These are phyloP conservation scores for Clavispora fructus DNA, from an alignment of 805 yeast genomes.

Conservation along the genomic window DNA sequence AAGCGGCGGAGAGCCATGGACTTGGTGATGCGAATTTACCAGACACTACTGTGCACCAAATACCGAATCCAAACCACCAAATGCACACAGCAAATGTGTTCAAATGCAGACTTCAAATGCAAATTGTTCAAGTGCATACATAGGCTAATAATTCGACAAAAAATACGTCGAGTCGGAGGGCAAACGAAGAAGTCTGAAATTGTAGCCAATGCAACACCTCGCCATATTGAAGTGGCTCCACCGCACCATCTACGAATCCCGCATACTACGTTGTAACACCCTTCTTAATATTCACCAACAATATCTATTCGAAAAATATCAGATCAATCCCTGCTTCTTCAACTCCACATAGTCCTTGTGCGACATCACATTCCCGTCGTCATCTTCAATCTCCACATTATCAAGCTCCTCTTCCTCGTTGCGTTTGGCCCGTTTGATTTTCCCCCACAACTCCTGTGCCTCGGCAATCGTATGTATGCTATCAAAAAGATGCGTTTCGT, in stretches of 20 bases:
- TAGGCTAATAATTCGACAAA: too few relatives aligned
- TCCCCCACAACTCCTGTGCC: slow-evolving; percentile 55
- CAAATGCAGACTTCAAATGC: too few relatives aligned
- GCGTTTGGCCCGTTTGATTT: slow-evolving; percentile 33
- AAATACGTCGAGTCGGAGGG: too few relatives aligned
- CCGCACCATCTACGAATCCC: too few relatives aligned
- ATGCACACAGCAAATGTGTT: too few relatives aligned
- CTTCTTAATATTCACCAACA: background rate
- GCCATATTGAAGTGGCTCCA: too few relatives aligned
- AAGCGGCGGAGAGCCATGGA: background rate
- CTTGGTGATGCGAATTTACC: background rate
- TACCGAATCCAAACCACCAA: too few relatives aligned
- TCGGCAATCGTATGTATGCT: slow-evolving; percentile 67
- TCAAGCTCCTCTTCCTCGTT: slow-evolving; percentile 40
- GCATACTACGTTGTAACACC: too few relatives aligned
- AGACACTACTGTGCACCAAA: background rate
- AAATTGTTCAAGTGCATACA: too few relatives aligned
- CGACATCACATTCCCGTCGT: slow-evolving; percentile 88
- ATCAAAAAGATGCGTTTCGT: slow-evolving; percentile 42
- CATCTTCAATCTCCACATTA: slow-evolving; percentile 80
- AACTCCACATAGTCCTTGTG: slow-evolving; percentile 77
- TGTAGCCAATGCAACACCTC: too few relatives aligned
- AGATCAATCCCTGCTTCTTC: slow-evolving; percentile 81
- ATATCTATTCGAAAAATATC: slow-evolving; percentile 2
- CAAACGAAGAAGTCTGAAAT: too few relatives aligned